phyloP scores from a whole-genome alignment of 257 asterid genomes.

The Primulina huaijiensis region DNA sequence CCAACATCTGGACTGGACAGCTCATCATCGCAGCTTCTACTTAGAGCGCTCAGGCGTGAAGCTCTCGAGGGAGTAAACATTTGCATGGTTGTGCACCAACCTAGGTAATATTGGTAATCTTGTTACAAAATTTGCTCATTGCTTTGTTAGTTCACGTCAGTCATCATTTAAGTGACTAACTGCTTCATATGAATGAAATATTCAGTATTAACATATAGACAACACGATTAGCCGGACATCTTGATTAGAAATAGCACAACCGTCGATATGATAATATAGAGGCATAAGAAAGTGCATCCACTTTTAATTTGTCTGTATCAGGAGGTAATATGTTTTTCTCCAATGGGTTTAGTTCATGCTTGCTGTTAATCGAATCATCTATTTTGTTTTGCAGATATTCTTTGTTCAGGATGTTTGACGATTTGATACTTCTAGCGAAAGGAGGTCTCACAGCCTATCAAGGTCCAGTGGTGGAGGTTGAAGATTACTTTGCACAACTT shows the following conservation, averaged over 20 bases:
- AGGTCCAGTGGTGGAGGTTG: conserved; percentile 80
- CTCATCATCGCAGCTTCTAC: conserved; percentile 90
- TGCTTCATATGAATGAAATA: neutral
- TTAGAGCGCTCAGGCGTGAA: conserved; percentile 93
- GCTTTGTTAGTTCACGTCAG: neutral
- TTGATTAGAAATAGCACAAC: neutral
- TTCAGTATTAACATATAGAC: too few species aligned
- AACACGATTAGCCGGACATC: neutral
- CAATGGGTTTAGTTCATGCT: conserved; percentile 1
- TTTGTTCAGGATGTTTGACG: conserved; percentile 86
- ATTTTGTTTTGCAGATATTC: conserved; percentile 66
- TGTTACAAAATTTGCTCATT: neutral
- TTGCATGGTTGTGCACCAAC: conserved; percentile 97
- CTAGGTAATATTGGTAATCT: conserved; percentile 50
- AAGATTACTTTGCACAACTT: conserved; percentile 67
- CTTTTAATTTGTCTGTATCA: neutral
- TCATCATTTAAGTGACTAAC: too few species aligned
- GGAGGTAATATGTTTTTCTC: neutral
- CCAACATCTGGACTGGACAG: conserved; percentile 97
- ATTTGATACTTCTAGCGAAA: conserved; percentile 86
- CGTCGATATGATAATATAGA: too few species aligned
- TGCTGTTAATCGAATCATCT: conserved; percentile 3
- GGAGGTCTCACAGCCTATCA: conserved; percentile 87
- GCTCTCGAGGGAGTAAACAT: conserved; percentile 90
- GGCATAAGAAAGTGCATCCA: too few species aligned